Conservation (phyloP, 2,329 filamentous ascomycete species). For the Pyrenophora tritici-repentis region DNA sequence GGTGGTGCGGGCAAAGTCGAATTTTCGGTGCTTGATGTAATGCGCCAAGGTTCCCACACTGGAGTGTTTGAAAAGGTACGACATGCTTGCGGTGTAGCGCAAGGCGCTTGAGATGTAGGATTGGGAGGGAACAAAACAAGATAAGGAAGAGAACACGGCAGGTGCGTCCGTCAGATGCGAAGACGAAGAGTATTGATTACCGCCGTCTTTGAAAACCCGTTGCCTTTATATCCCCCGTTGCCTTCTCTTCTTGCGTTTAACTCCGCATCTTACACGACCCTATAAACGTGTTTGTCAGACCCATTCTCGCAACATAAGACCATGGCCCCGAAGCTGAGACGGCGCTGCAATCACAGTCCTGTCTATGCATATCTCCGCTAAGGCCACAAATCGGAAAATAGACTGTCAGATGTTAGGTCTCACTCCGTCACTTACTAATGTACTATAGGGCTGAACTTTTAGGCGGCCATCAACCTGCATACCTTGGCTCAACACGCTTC, state of each 20-base stretch:
- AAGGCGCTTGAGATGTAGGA: neutral
- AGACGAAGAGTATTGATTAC: neutral
- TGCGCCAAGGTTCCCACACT: slow-evolving; percentile 23
- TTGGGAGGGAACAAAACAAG: neutral
- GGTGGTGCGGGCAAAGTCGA: slow-evolving; percentile 24
- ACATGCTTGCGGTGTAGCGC: slow-evolving; percentile 19
- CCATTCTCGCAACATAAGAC: neutral
- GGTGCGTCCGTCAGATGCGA: neutral
- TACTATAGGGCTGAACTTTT: neutral
- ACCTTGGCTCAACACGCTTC: too few relatives aligned
- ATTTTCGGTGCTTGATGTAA: slow-evolving; percentile 27
- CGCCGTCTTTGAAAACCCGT: neutral
- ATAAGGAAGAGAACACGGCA: neutral
- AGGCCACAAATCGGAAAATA: too few relatives aligned
- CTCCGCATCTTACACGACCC: neutral
- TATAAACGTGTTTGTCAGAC: slow-evolving; percentile 1
- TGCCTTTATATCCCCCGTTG: neutral
- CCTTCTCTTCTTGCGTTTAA: neutral
- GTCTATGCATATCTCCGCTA: too few relatives aligned
- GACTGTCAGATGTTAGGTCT: too few relatives aligned
- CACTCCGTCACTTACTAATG: neutral
- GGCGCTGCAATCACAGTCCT: too few relatives aligned
- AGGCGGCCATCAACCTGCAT: too few relatives aligned
- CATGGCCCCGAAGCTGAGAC: neutral
- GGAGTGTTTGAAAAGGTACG: slow-evolving; percentile 28